These are phyloP conservation scores for Myxozyma sirexii DNA, from an alignment of 805 yeast species.

Conservation along the genomic window DNA sequence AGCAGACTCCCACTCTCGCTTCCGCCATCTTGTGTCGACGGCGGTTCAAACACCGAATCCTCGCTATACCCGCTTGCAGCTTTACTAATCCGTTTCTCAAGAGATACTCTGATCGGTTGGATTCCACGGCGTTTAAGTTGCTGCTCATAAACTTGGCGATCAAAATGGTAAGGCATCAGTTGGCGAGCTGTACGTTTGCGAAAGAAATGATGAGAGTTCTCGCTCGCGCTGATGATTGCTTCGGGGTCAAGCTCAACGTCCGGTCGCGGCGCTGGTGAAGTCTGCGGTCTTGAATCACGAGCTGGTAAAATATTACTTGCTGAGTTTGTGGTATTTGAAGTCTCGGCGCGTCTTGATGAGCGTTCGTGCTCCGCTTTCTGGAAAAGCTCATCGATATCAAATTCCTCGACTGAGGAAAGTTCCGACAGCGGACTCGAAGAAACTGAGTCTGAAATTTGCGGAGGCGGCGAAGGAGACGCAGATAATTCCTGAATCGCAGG, in stretches of 20 bases:
- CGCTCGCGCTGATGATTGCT: background rate
- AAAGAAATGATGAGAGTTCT: constrained; percentile 11
- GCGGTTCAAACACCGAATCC: constrained; percentile 20
- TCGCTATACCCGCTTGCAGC: background rate
- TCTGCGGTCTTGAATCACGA: no score
- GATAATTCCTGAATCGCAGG: background rate
- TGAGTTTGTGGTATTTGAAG: background rate
- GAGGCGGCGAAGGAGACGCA: constrained; percentile 1
- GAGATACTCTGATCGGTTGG: constrained; percentile 29
- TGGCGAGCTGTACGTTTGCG: constrained; percentile 36
- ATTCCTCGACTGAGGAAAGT: constrained; percentile 2
- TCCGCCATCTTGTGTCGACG: constrained; percentile 6
- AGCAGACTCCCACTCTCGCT: background rate
- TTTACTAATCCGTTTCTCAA: constrained; percentile 15
- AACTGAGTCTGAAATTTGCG: background rate
- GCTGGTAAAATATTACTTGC: no score
- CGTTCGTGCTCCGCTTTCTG: background rate
- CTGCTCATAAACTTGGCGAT: constrained; percentile 33
- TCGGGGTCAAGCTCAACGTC: background rate
- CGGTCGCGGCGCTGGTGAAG: background rate
- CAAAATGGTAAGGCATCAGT: constrained; percentile 34
- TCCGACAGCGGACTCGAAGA: constrained; percentile 23
- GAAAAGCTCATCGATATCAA: background rate
- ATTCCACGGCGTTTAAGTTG: constrained; percentile 32
- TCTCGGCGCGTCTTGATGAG: background rate